A percentile compares a stretch with the other conserved stretches of the same genome.
Conservation (phyloP, 2,329 filamentous ascomycete species). For the Lecanicillium sp. region DNA sequence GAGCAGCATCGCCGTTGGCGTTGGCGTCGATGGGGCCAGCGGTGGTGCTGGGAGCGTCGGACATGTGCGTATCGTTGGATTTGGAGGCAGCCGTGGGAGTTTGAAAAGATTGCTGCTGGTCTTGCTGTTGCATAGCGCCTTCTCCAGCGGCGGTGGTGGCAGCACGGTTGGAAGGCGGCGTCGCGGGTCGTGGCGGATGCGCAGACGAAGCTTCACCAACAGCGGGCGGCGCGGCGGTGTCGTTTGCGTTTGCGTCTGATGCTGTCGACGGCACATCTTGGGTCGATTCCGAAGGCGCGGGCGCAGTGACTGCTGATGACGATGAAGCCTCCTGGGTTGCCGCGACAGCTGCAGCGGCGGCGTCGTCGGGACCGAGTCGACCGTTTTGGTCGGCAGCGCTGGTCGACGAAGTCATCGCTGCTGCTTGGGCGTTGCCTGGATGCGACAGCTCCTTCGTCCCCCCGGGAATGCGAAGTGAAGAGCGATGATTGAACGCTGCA, state of each 20-base stretch:
- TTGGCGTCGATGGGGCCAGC: slow-evolving; percentile 1
- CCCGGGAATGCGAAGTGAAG: too few species aligned
- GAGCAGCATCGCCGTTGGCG: not conserved
- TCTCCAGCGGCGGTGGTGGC: not conserved
- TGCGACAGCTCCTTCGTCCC: slow-evolving; percentile 48
- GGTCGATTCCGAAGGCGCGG: slow-evolving; percentile 9
- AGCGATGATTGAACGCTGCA: too few species aligned
- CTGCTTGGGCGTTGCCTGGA: slow-evolving; percentile 21
- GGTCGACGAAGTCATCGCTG: slow-evolving; percentile 55
- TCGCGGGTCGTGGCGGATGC: not conserved
- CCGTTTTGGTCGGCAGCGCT: slow-evolving; percentile 23
- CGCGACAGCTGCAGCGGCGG: slow-evolving; percentile 4
- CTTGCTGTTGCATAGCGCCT: not conserved
- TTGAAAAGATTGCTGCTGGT: not conserved
- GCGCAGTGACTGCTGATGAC: slow-evolving; percentile 12
- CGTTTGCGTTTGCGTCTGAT: not conserved
- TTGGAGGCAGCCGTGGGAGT: not conserved
- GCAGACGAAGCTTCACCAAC: not conserved
- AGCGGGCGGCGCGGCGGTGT: not conserved
- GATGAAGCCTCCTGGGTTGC: slow-evolving; percentile 11
- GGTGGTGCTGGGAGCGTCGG: not conserved
- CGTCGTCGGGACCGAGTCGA: slow-evolving; percentile 10
- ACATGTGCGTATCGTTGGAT: too few species aligned
- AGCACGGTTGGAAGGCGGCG: not conserved
- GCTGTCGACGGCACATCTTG: not conserved